These are phyloP conservation scores for Heritiera fomes DNA, from an alignment of 345 rosid genomes.

Conservation along the genomic window DNA sequence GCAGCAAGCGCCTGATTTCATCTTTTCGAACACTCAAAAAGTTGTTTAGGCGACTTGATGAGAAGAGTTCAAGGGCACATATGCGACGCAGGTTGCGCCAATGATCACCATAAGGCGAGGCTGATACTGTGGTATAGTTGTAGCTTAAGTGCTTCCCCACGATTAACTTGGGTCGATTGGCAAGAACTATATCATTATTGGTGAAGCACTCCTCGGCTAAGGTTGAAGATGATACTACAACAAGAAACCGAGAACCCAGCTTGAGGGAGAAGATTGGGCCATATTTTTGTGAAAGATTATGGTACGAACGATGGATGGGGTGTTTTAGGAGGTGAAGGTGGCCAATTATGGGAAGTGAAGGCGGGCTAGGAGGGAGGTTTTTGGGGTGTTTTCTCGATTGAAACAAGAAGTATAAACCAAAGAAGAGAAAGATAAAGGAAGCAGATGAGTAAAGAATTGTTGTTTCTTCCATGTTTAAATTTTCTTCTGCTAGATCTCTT, in stretches of 20 bases:
- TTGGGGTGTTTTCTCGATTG: neutral
- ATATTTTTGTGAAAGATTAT: no score
- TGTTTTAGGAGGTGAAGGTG: no score
- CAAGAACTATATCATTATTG: slow-evolving; percentile 45
- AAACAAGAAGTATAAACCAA: neutral
- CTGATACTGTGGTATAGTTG: slow-evolving; percentile 33
- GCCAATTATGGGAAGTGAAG: no score
- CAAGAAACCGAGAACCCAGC: slow-evolving; percentile 36
- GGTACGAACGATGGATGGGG: no score
- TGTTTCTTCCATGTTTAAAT: slow-evolving; percentile 3
- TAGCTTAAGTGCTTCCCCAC: slow-evolving; percentile 43
- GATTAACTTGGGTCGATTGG: slow-evolving; percentile 39
- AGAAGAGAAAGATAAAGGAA: neutral
- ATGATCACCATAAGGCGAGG: slow-evolving; percentile 30
- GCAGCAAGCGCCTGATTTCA: slow-evolving; percentile 18
- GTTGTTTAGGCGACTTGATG: slow-evolving; percentile 46
- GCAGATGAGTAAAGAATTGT: neutral
- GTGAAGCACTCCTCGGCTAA: slow-evolving; percentile 56
- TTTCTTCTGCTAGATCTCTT: no score
- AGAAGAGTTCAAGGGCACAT: slow-evolving; percentile 48
- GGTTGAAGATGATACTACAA: slow-evolving; percentile 39
- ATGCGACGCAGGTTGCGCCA: slow-evolving; percentile 71
- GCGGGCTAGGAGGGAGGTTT: slow-evolving; percentile 1
- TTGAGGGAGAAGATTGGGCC: slow-evolving; percentile 43
- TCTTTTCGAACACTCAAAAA: slow-evolving; percentile 39